Conservation (phyloP, 1,284 basidiomycete species). For the Rhodofomes roseus region DNA sequence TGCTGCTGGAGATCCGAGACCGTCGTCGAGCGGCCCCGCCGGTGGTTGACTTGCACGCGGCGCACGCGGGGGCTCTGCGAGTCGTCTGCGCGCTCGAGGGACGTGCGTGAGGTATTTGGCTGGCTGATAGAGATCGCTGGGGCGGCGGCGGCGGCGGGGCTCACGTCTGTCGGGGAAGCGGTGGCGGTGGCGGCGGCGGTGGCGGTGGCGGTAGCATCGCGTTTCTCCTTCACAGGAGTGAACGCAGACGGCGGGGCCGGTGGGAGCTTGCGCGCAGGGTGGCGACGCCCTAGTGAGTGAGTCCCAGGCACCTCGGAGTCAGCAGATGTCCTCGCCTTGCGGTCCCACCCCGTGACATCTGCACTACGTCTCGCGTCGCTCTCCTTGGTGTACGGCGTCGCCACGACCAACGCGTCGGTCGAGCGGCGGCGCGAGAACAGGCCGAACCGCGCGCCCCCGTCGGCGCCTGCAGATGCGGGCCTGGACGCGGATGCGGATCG, state of each 20-base stretch:
- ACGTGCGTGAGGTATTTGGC: neutral
- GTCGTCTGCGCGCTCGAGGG: neutral
- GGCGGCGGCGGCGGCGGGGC: slow-evolving; percentile 9
- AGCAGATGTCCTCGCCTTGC: neutral
- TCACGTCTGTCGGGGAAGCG: slow-evolving; percentile 4
- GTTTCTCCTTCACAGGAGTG: slow-evolving; percentile 15
- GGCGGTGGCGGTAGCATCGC: no score
- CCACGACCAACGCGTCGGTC: neutral
- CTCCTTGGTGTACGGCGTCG: neutral
- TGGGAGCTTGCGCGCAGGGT: neutral
- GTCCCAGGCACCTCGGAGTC: slow-evolving; percentile 1
- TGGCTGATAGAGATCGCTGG: neutral
- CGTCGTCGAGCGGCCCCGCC: slow-evolving; percentile 1
- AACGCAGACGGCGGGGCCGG: slow-evolving; percentile 5
- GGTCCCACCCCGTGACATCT: neutral
- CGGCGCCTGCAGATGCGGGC: neutral
- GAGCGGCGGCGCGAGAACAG: neutral
- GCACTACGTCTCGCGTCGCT: neutral
- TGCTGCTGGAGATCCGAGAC: neutral
- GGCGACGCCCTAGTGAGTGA: neutral
- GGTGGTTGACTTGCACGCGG: neutral
- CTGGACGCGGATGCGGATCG: slow-evolving; percentile 1
- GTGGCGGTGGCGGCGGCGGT: slow-evolving; percentile 12
- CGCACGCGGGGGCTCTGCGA: neutral
- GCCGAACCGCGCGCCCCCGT: neutral